Percentiles rank a stretch among this genome's conserved stretches.
These are phyloP conservation scores for Pseudogymnoascus sp. DNA, from an alignment of 2,329 filamentous ascomycete genomes.

Conservation along the genomic window DNA sequence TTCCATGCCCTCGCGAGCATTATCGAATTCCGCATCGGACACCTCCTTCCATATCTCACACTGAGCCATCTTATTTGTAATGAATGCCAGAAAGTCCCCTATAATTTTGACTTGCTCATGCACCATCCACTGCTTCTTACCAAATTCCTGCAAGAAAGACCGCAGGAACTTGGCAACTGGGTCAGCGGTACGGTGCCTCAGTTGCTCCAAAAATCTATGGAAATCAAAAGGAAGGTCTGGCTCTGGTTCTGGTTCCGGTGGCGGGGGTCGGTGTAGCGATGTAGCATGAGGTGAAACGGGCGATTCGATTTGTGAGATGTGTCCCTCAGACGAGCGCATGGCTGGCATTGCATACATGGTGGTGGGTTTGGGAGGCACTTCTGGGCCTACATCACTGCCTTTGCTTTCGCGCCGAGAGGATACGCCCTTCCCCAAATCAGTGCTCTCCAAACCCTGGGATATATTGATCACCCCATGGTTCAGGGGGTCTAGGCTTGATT, in stretches of 20 bases:
- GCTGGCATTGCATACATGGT: constrained; percentile 25
- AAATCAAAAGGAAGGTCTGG: constrained; percentile 90
- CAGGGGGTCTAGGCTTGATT: constrained; percentile 75
- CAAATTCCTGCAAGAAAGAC: constrained; percentile 90
- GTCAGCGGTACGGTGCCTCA: constrained; percentile 94
- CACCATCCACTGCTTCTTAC: constrained; percentile 98
- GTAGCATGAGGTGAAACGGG: constrained; percentile 35
- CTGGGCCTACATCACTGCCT: constrained; percentile 25
- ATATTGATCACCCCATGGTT: constrained; percentile 22
- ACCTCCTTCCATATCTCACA: constrained; percentile 96
- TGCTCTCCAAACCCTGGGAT: constrained; percentile 19
- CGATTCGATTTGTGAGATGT: constrained; percentile 32
- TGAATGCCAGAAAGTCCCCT: constrained; percentile 90
- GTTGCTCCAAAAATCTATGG: constrained; percentile 89
- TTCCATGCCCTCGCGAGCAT: constrained; percentile 97
- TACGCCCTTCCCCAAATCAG: constrained; percentile 16
- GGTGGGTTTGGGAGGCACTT: constrained; percentile 34
- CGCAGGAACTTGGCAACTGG: constrained; percentile 92
- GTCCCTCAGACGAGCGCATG: constrained; percentile 30
- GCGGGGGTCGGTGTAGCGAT: constrained; percentile 52
- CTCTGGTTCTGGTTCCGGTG: constrained; percentile 69
- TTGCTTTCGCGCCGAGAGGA: constrained; percentile 16
- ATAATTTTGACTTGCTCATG: constrained; percentile 99
- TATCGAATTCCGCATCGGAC: constrained; percentile 95
- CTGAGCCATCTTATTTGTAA: constrained; percentile 94